These are phyloP conservation scores for Epichloe glyceriae DNA, from an alignment of 2,329 filamentous ascomycete genomes.

Conservation along the genomic window DNA sequence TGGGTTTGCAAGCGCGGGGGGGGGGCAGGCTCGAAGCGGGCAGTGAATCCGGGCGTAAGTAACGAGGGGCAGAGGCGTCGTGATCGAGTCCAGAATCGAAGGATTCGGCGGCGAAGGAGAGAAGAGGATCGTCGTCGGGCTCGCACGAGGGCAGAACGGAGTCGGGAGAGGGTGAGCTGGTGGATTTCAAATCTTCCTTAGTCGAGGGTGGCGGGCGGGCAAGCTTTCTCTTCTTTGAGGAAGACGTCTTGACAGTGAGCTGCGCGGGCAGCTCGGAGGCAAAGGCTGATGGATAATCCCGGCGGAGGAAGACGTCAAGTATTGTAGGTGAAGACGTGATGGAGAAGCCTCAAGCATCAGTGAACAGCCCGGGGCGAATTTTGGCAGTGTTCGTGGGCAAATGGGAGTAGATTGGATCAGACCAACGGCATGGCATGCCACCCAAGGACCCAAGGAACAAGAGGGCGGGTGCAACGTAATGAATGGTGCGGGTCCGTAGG, in stretches of 20 bases:
- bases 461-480: background rate
- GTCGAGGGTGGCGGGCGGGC: slow-evolving; percentile 28
- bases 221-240: slow-evolving; percentile 61
- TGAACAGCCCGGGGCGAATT: background rate
- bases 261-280: slow-evolving; percentile 46
- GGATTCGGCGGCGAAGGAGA: slow-evolving; percentile 36
- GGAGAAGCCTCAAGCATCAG: slow-evolving; percentile 4
- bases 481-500: background rate
- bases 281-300: slow-evolving; percentile 4
- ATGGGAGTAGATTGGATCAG: background rate
- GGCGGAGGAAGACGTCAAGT: slow-evolving; percentile 3
- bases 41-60: slow-evolving; percentile 28
- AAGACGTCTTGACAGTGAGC: slow-evolving; percentile 61
- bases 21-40: slow-evolving; percentile 39
- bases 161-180: slow-evolving; percentile 28
- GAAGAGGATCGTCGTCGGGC: slow-evolving; percentile 33
- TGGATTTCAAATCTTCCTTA: slow-evolving; percentile 25
- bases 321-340: slow-evolving; percentile 1
- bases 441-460: background rate
- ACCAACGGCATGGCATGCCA: background rate
- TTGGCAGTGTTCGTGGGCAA: slow-evolving; percentile 1
- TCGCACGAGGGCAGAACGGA: slow-evolving; percentile 40
- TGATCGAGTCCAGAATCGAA: slow-evolving; percentile 24
- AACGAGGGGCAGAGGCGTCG: slow-evolving; percentile 17
- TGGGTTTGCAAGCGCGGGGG: slow-evolving; percentile 38